A percentile compares a stretch with the other conserved stretches of the same genome.
Conservation (phyloP, 1,284 basidiomycete species). For the Phlebopus sp. region DNA sequence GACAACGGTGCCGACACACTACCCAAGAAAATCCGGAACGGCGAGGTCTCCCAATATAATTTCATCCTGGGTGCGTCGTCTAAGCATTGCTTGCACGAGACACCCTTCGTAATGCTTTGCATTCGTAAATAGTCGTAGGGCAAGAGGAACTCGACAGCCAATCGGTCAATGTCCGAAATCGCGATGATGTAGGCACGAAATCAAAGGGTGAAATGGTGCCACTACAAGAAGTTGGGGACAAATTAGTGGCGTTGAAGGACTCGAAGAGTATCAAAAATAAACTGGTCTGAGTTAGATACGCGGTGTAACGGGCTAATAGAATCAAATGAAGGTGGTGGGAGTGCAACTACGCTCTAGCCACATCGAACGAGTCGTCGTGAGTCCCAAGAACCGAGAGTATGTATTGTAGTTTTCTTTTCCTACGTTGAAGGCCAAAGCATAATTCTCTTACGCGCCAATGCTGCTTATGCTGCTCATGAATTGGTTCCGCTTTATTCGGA, state of each 20-base stretch:
- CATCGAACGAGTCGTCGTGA: background rate
- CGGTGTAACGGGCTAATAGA: conserved; percentile 1
- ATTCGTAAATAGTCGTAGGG: conserved; percentile 81
- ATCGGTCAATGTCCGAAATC: conserved; percentile 94
- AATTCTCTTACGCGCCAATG: conserved; percentile 21
- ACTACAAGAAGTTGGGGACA: conserved; percentile 62
- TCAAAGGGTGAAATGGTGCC: conserved; percentile 65
- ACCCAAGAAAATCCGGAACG: conserved; percentile 95
- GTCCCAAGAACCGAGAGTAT: background rate
- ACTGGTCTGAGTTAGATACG: conserved; percentile 31
- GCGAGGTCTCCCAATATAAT: conserved; percentile 93
- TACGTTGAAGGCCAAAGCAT: no score
- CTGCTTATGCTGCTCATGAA: conserved; percentile 47
- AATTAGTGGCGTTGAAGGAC: conserved; percentile 65
- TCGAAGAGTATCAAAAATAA: conserved; percentile 60
- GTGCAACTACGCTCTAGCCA: background rate
- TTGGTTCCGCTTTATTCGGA: conserved; percentile 41
- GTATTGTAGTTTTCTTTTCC: background rate
- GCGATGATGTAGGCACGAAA: conserved; percentile 88
- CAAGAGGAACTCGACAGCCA: conserved; percentile 83
- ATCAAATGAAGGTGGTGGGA: conserved; percentile 1
- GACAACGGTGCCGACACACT: conserved; percentile 93
- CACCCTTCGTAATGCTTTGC: conserved; percentile 5
- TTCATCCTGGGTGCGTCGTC: conserved; percentile 85
- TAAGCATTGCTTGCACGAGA: background rate